These are phyloP conservation scores for Domatiomyces globalis DNA, from an alignment of 2,329 filamentous ascomycete genomes.

Conservation along the genomic window DNA sequence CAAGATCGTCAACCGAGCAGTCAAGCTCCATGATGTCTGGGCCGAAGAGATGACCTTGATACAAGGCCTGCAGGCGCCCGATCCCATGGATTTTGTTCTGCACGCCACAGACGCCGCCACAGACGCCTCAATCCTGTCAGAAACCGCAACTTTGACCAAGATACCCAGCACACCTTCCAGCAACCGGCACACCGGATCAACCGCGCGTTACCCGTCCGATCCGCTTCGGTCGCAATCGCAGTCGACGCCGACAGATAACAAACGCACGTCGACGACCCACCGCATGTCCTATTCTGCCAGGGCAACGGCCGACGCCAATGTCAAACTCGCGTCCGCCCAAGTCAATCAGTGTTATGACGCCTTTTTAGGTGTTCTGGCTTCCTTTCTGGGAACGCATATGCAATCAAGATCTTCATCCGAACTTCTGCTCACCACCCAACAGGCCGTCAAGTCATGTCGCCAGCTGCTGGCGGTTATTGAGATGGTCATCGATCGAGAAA, in stretches of 20 bases:
- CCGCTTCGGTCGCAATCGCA: conserved; percentile 7
- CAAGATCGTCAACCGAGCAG: conserved; percentile 80
- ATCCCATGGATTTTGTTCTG: neutral
- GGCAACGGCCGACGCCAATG: conserved; percentile 46
- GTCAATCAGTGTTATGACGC: conserved; percentile 69
- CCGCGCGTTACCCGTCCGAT: conserved; percentile 1
- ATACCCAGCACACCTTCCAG: conserved; percentile 5
- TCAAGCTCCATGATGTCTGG: conserved; percentile 77
- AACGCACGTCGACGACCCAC: conserved; percentile 48
- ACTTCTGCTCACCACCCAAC: conserved; percentile 65
- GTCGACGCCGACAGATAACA: conserved; percentile 23
- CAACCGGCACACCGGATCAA: conserved; percentile 3
- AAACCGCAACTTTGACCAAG: conserved; percentile 1
- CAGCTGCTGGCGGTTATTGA: conserved; percentile 68
- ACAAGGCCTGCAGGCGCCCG: neutral
- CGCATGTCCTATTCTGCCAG: conserved; percentile 62
- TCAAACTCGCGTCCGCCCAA: conserved; percentile 69
- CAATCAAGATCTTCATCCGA: conserved; percentile 84
- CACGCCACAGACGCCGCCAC: neutral
- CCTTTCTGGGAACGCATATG: conserved; percentile 84
- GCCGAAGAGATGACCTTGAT: conserved; percentile 41
- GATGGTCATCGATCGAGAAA: conserved; percentile 65
- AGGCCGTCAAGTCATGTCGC: conserved; percentile 68
- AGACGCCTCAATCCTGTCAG: neutral
- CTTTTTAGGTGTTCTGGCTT: conserved; percentile 80